phyloP scores from a whole-genome alignment of 1,139 yeast genomes.

The Yamadazyma aaseri region DNA sequence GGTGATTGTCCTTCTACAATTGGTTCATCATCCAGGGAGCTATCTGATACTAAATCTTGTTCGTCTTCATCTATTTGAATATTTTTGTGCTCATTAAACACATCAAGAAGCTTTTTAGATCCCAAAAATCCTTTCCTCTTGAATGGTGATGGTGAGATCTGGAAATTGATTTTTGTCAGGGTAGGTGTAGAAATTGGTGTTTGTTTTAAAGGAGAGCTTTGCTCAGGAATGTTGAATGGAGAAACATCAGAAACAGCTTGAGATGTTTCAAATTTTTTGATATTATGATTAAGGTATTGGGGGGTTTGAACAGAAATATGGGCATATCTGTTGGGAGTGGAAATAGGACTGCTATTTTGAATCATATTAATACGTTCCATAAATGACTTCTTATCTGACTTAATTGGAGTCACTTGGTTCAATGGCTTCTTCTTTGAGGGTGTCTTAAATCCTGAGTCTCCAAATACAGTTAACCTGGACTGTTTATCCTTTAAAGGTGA shows the following conservation, averaged over 20 bases:
- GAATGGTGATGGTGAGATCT: constrained; percentile 47
- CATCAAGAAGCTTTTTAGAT: constrained; percentile 24
- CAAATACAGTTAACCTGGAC: background rate
- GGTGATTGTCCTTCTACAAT: constrained; percentile 12
- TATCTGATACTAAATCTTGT: constrained; percentile 11
- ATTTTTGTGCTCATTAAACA: constrained; percentile 35
- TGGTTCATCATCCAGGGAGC: constrained; percentile 10
- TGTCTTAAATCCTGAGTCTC: constrained; percentile 26
- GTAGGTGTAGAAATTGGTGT: background rate
- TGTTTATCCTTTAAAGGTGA: constrained; percentile 33
- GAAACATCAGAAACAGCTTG: constrained; percentile 5
- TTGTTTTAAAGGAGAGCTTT: constrained; percentile 1
- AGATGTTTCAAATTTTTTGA: constrained; percentile 21
- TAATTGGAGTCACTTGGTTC: constrained; percentile 7
- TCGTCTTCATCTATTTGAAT: constrained; percentile 19
- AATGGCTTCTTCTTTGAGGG: constrained; percentile 28
- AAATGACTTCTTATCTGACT: constrained; percentile 10
- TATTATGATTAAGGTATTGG: constrained; percentile 27
- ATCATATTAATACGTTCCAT: constrained; percentile 13
- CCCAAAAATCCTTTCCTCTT: constrained; percentile 32
- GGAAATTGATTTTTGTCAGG: constrained; percentile 24
- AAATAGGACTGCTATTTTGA: constrained; percentile 10
- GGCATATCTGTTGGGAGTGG: constrained; percentile 7
- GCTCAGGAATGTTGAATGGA: constrained; percentile 8
- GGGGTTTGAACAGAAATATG: constrained; percentile 27